Evolutionary conservation across 805 yeast species (phyloP), one percentile per base, ranked within the genome.

Genomic region (Saccharomycopsis fodiens): DNA sequence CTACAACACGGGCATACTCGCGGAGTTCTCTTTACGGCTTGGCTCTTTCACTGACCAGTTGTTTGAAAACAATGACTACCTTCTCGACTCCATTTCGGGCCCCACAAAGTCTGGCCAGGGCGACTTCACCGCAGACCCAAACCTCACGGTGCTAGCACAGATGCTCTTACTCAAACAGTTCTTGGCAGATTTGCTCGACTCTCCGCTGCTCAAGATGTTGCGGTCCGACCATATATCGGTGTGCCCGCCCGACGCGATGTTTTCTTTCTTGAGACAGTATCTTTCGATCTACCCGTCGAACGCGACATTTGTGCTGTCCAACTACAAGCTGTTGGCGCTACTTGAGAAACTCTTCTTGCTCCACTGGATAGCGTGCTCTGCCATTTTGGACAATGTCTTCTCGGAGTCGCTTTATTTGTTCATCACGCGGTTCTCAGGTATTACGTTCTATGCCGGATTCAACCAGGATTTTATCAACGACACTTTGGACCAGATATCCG

Each of bases 311-410:
- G 36, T 49, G 35, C 36, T 31, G 17, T 15, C 17, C 17, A 23
- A 31, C 2, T 36, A 42, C n/a, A 35, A 27, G 20, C 34, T 43
- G 13, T 31, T 49, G 30, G 13, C 35, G 3, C 23, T 40, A 23
- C 29, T 44, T 22, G 45, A 47, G 27, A 19, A 23, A 30, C 39
- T 47, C n/a, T 35, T 17, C 31, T 20, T 16, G 6, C 31, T 47
- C 5, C 44, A 44, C 30, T 40, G 51, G 40, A 23, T 47, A 4
- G 39, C 40, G 10, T 22, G 25, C n/a, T 12, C 39, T 15, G 16
- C 35, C 8, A 31, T 44, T 6, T 27, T 47, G 6, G 51, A 47
- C 20, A 36, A 20, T 22, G 13, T 47, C 3, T 47, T 47, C 19
- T 39, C 48, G 4, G 48, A 44, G 15, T 8, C 39, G 3, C 20